Percentiles rank a stretch among this genome's conserved stretches.
Conservation (phyloP, 2,329 filamentous ascomycete genomes). For the Davidsoniella australis region DNA sequence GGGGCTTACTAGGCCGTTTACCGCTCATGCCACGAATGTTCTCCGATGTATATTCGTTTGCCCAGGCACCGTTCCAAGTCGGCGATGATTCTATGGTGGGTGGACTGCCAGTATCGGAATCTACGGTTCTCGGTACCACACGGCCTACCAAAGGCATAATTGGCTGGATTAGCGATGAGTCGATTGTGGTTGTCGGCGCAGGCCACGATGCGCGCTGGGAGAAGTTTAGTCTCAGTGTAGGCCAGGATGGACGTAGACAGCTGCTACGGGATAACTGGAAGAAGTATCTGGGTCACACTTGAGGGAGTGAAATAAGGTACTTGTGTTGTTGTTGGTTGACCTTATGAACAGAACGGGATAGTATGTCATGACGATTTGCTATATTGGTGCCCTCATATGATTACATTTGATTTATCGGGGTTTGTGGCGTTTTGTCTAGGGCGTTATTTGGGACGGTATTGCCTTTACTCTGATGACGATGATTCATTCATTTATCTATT, state of each 20-base stretch:
- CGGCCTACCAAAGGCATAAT: constrained; percentile 65
- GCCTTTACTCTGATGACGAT: too few species aligned
- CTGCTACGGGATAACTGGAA: constrained; percentile 68
- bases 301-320: constrained; percentile 4
- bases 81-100: constrained; percentile 49
- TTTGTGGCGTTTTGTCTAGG: too few species aligned
- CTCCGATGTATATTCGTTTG: constrained; percentile 76
- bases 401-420: too few species aligned
- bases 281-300: constrained; percentile 42
- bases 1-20: constrained; percentile 69
- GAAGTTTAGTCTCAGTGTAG: constrained; percentile 58
- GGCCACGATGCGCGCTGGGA: constrained; percentile 76
- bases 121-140: constrained; percentile 30
- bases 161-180: constrained; percentile 65
- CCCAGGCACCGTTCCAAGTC: constrained; percentile 64
- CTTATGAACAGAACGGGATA: background rate
- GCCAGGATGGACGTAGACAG: constrained; percentile 47
- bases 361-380: constrained; percentile 4
- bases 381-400: too few species aligned
- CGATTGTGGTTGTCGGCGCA: constrained; percentile 59
- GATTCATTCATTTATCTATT: too few species aligned
- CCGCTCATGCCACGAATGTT: constrained; percentile 76
- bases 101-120: constrained; percentile 26
- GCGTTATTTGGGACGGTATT: too few species aligned
- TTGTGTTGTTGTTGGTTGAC: background rate